Evolutionary conservation across 805 yeast genomes (phyloP).

Genomic region (Saturnispora diversa): DNA sequence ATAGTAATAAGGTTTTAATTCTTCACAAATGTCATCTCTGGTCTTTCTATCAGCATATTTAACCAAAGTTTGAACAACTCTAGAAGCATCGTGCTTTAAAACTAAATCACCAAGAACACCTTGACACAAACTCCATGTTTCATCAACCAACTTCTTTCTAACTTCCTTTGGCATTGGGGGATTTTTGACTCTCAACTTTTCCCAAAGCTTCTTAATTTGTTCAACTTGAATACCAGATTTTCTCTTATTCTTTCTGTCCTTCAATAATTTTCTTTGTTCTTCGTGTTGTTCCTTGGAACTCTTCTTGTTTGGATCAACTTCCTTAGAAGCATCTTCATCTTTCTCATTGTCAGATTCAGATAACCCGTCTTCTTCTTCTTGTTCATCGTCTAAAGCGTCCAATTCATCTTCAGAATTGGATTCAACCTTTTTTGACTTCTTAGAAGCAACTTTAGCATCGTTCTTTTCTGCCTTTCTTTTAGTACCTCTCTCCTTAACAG

Average conservation of each 20-base stretch:
- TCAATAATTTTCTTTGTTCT: slow-evolving; percentile 69
- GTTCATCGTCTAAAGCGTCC: slow-evolving; percentile 25
- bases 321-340: slow-evolving; percentile 20
- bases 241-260: slow-evolving; percentile 80
- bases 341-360: slow-evolving; percentile 27
- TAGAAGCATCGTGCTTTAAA: slow-evolving; percentile 90
- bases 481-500: slow-evolving; percentile 16
- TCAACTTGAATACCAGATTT: slow-evolving; percentile 83
- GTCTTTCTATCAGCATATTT: slow-evolving; percentile 77
- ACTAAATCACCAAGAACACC: slow-evolving; percentile 78
- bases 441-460: slow-evolving; percentile 7
- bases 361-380: slow-evolving; percentile 25
- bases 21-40: slow-evolving; percentile 57
- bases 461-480: slow-evolving; percentile 19
- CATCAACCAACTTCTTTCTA: slow-evolving; percentile 70
- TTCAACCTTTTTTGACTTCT: slow-evolving; percentile 26
- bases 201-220: slow-evolving; percentile 84
- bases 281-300: slow-evolving; percentile 63
- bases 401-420: slow-evolving; percentile 23
- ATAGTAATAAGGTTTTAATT: slow-evolving; percentile 70
- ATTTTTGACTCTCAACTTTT: slow-evolving; percentile 73
- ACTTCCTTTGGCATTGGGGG: slow-evolving; percentile 72
- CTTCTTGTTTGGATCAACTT: slow-evolving; percentile 32
- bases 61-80: slow-evolving; percentile 90
- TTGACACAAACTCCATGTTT: slow-evolving; percentile 76